Percentiles rank a stretch among this genome's conserved stretches.
Evolutionary conservation across 2,329 filamentous ascomycete species (phyloP).

Genomic region (Neurospora crassa): DNA sequence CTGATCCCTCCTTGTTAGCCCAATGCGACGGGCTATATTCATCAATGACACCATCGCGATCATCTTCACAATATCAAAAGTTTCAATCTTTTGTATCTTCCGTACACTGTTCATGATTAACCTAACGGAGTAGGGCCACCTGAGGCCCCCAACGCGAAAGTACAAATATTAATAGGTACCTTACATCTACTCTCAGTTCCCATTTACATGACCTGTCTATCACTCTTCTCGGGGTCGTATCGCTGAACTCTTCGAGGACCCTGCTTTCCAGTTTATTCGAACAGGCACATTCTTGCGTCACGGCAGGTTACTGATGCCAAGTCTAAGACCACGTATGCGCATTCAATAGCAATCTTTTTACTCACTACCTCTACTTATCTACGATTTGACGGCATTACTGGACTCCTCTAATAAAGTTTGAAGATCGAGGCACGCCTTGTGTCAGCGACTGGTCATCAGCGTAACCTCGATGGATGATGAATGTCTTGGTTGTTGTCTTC

Average conservation of each 20-base stretch:
- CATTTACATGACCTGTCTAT: not conserved
- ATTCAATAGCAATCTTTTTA: not conserved
- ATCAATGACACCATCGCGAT: not conserved
- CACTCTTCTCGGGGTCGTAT: not conserved
- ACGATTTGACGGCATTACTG: not conserved
- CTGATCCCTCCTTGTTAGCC: not conserved
- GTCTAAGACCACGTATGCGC: not conserved
- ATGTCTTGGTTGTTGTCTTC: no score
- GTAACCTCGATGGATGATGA: no score
- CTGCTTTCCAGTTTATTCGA: not conserved
- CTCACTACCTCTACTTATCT: not conserved
- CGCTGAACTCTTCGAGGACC: not conserved
- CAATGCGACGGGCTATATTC: not conserved
- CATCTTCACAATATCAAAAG: not conserved
- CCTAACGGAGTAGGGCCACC: not conserved
- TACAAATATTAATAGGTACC: no score
- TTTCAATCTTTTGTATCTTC: not conserved
- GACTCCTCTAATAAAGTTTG: not conserved
- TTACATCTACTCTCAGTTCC: not conserved
- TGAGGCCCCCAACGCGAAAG: not conserved
- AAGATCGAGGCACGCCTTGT: not conserved
- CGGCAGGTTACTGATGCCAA: not conserved
- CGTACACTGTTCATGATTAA: not conserved
- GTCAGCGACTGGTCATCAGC: not conserved
- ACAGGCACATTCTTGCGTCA: not conserved